Base-by-base conservation (phyloP, 2,329 filamentous ascomycete species). In the Knufia fluminis region DNA sequence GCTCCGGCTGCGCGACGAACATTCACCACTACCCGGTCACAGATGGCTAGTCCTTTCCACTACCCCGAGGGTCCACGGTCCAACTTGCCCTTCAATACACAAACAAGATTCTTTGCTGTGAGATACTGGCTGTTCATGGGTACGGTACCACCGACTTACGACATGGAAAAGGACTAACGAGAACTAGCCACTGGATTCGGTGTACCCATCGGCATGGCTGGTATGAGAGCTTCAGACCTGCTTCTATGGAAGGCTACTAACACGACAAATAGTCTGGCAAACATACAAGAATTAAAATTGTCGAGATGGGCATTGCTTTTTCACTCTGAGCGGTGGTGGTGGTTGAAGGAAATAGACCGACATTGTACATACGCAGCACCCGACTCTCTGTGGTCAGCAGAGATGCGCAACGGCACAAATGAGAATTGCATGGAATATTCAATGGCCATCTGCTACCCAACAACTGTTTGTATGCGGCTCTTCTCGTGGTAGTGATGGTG, bases 41-140 rank as follows among this genome's bases (percentile, higher is more conserved):
- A 86, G 70, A 74, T 94, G 68, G 80, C 77, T 63, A 94, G 87
- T 68, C 90, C 90, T 57, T 96, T 94, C 83, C 92, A 98, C 79
- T 98, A 98, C 77, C 85, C 91, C 62, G 91, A 97, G 77, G 92
- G 91, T 59, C 86, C 91, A 65, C 85, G 88, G 72, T 83, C 79
- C 77, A 97, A 96, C 80, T 73, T 98, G 59, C 92, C 92, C 60
- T 98, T 98, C 82, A 94, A 98, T 79, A 86, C 92, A 60, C 78
- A 87, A 74, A 91, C 83, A 67, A 86, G 82, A 73, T 85, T 78
- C 74, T 98, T 98, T 69, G 79, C 75, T 59, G 55, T 87, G 61
- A 78, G 83, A 72, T 98, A 85, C 82, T 94, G 88, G 85, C 67
- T 67, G 56, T 92, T 86, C 75, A 83, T 83, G 78, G 68, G 83